These are phyloP conservation scores for Aschersonia sp. DNA, from an alignment of 2,329 filamentous ascomycete genomes.

Conservation along the genomic window DNA sequence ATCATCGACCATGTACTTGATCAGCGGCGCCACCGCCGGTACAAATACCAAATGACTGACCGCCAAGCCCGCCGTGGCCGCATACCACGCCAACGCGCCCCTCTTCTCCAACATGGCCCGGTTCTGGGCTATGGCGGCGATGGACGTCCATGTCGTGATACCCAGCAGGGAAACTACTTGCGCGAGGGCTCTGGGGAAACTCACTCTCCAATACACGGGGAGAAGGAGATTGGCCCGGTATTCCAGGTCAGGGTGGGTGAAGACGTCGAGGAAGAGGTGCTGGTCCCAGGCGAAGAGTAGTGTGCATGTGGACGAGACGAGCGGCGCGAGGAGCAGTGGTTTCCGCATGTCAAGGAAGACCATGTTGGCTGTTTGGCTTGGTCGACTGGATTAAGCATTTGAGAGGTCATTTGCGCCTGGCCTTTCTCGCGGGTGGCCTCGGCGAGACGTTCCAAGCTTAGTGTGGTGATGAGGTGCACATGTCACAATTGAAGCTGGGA, in stretches of 20 bases:
- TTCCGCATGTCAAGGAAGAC: constrained; percentile 22
- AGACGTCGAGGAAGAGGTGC: constrained; percentile 23
- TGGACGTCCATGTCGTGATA: constrained; percentile 16
- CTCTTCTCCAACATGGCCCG: constrained; percentile 9
- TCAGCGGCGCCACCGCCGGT: constrained; percentile 17
- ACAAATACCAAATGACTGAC: constrained; percentile 18
- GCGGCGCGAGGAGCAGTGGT: constrained; percentile 25
- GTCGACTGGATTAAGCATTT: neutral
- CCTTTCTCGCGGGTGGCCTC: too few relatives aligned
- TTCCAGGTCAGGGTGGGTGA: constrained; percentile 16
- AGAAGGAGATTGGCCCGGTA: constrained; percentile 20
- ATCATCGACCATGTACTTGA: constrained; percentile 15
- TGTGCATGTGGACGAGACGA: constrained; percentile 31
- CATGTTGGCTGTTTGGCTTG: neutral
- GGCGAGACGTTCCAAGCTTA: too few relatives aligned
- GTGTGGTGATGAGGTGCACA: too few relatives aligned
- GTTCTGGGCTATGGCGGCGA: constrained; percentile 12
- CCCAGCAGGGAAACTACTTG: constrained; percentile 19
- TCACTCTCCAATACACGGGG: constrained; percentile 26
- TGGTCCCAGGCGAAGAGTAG: constrained; percentile 31
- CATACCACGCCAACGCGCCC: constrained; percentile 17
- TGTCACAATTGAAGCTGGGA: too few relatives aligned
- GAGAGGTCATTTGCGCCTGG: too few relatives aligned
- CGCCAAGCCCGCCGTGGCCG: constrained; percentile 14
- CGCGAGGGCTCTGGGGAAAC: constrained; percentile 22